Evolutionary conservation across 257 asterid genomes (phyloP).

Genomic region (Fraxinus excelsior): DNA sequence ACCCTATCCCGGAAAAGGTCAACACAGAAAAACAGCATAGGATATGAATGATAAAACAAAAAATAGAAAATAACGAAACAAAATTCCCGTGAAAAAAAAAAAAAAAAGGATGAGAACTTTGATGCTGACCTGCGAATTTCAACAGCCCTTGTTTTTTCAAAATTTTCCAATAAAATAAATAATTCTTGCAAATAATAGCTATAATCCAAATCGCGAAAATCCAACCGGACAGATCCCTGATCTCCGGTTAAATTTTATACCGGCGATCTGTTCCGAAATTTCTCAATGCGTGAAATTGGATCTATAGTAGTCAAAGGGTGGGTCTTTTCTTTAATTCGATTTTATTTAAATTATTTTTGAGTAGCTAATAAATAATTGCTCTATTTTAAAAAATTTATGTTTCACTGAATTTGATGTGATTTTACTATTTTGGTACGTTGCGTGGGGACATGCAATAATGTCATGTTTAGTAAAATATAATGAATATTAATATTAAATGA

Average conservation of each 20-base stretch:
- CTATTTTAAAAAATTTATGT: too few species aligned
- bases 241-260: constrained; percentile 28
- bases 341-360: neutral
- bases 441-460: neutral
- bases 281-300: neutral
- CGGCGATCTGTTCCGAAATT: constrained; percentile 19
- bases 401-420: neutral
- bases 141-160: neutral
- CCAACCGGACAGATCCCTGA: constrained; percentile 44
- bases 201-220: constrained; percentile 18
- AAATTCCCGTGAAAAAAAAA: neutral
- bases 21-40: neutral
- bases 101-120: neutral
- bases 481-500: too few species aligned
- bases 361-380: neutral
- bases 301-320: neutral
- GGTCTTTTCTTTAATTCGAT: neutral
- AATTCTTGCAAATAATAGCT: neutral
- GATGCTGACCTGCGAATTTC: constrained; percentile 1
- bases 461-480: neutral
- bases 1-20: neutral
- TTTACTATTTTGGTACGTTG: neutral
- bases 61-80: neutral
- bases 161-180: neutral
- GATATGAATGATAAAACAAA: neutral